phyloP scores from a whole-genome alignment of 2,329 filamentous ascomycete species.

The Drechslera avenae region DNA sequence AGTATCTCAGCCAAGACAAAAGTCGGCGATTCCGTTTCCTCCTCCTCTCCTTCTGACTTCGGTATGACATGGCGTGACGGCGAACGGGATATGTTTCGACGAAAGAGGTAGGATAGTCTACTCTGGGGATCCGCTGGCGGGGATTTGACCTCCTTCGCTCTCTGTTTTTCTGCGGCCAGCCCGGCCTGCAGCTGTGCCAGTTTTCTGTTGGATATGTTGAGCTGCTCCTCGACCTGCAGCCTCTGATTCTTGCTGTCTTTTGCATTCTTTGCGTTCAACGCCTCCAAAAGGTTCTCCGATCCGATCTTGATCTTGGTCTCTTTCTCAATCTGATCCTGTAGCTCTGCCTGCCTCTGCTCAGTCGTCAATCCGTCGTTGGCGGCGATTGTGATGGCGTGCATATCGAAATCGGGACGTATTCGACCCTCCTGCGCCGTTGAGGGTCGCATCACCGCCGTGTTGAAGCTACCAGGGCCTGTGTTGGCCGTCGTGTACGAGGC shows the following conservation, averaged over 20 bases:
- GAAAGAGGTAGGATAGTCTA: slow-evolving; percentile 63
- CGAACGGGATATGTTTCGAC: slow-evolving; percentile 60
- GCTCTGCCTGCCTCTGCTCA: slow-evolving; percentile 74
- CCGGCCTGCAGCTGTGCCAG: slow-evolving; percentile 64
- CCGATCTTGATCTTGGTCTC: slow-evolving; percentile 98
- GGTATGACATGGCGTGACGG: slow-evolving; percentile 53
- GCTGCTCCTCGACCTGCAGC: slow-evolving; percentile 72
- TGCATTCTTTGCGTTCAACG: slow-evolving; percentile 88
- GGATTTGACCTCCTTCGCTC: slow-evolving; percentile 59
- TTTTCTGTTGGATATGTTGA: slow-evolving; percentile 83
- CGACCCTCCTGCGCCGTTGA: slow-evolving; percentile 68
- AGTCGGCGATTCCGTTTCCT: slow-evolving; percentile 81
- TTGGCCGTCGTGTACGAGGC: slow-evolving; percentile 70
- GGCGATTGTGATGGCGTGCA: slow-evolving; percentile 58
- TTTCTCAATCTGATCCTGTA: slow-evolving; percentile 86
- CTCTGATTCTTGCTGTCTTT: slow-evolving; percentile 83
- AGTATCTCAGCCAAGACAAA: slow-evolving; percentile 89
- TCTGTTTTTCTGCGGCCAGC: slow-evolving; percentile 64
- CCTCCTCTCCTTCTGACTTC: slow-evolving; percentile 68
- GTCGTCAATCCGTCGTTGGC: slow-evolving; percentile 65
- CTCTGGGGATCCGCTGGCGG: slow-evolving; percentile 55
- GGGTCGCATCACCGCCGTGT: slow-evolving; percentile 75
- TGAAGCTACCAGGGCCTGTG: slow-evolving; percentile 79
- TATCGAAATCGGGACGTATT: slow-evolving; percentile 61
- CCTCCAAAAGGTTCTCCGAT: slow-evolving; percentile 96